Conservation (phyloP, 495 filamentous ascomycete genomes). For the Aspergillus conjunctus region DNA sequence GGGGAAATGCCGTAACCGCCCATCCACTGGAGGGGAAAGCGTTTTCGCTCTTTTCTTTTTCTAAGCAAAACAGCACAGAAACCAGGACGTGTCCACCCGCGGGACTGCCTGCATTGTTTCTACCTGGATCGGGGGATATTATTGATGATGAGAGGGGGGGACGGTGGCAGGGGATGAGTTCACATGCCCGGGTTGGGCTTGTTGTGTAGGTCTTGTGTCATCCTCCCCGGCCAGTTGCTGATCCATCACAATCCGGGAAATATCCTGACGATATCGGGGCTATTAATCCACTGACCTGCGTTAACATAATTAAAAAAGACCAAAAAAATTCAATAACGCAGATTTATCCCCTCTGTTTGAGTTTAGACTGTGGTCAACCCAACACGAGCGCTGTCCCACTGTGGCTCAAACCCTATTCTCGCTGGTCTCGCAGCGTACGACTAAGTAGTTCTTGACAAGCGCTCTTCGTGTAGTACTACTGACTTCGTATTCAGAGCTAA, state of each 20-base stretch:
- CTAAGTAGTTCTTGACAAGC: no score
- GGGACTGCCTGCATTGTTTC: constrained; percentile 2
- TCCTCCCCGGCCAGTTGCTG: constrained; percentile 14
- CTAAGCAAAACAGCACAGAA: constrained; percentile 11
- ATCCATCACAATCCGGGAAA: constrained; percentile 2
- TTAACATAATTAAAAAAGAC: no score
- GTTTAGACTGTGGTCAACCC: no score
- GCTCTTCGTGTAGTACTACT: no score
- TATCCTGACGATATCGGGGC: not conserved
- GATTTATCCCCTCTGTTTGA: no score
- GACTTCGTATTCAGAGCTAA: no score
- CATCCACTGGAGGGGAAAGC: not conserved
- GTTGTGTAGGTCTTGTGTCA: constrained; percentile 17
- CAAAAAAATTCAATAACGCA: no score
- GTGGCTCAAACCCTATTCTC: no score
- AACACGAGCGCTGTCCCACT: no score
- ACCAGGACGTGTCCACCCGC: not conserved
- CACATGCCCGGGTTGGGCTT: constrained; percentile 2
- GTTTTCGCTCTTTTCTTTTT: not conserved
- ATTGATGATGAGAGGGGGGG: not conserved
- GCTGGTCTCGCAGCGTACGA: no score
- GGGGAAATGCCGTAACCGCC: constrained; percentile 2
- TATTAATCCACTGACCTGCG: not conserved
- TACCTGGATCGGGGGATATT: not conserved
- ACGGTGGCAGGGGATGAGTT: constrained; percentile 5